Conservation (phyloP, 2,329 filamentous ascomycete genomes). For the Dactylellina sp. region DNA sequence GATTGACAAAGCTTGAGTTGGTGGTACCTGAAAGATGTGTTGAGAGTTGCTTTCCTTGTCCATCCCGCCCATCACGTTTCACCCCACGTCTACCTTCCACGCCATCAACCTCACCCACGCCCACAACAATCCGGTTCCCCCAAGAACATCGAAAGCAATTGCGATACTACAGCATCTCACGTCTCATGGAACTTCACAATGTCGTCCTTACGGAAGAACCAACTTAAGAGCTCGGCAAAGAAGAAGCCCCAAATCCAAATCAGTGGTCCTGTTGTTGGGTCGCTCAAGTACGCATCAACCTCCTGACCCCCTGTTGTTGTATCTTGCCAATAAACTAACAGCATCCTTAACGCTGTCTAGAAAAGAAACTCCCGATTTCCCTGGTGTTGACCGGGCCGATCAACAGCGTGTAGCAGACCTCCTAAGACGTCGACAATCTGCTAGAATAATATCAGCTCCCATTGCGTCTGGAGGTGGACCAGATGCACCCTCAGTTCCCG, state of each 20-base stretch:
- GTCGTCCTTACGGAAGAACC: conserved; percentile 44
- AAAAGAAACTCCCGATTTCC: conserved; percentile 39
- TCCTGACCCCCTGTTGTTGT: background rate
- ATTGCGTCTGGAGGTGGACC: conserved; percentile 77
- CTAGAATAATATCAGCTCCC: conserved; percentile 76
- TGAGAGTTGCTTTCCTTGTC: no score
- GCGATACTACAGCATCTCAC: background rate
- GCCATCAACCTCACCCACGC: background rate
- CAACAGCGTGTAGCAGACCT: conserved; percentile 76
- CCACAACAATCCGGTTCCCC: background rate
- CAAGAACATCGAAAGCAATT: background rate
- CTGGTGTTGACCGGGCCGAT: conserved; percentile 57
- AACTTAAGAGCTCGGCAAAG: conserved; percentile 16
- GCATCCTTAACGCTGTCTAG: conserved; percentile 7
- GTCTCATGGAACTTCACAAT: conserved; percentile 17
- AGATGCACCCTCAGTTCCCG: conserved; percentile 76
- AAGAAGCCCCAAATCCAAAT: conserved; percentile 15
- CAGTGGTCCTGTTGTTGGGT: conserved; percentile 32
- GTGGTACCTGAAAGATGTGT: no score
- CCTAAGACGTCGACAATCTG: conserved; percentile 94
- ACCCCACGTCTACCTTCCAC: background rate
- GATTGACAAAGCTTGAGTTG: background rate
- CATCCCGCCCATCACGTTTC: no score
- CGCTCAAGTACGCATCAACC: conserved; percentile 21
- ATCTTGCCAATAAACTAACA: background rate